These are phyloP conservation scores for Heritiera littoralis DNA, from an alignment of 345 rosid genomes.

Conservation along the genomic window DNA sequence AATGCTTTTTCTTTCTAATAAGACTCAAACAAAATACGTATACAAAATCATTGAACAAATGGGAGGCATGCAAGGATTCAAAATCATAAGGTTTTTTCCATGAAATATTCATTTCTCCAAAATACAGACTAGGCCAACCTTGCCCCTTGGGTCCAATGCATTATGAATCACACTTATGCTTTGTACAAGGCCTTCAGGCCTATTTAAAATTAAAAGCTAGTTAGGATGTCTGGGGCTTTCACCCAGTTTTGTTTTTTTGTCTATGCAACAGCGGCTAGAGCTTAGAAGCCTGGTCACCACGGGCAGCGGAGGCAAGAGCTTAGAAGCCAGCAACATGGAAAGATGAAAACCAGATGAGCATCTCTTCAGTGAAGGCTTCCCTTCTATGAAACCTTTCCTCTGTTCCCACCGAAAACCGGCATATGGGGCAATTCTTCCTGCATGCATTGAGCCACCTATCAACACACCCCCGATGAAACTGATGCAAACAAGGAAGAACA, in stretches of 20 bases:
- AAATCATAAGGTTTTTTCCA: not conserved
- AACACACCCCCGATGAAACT: conserved; percentile 65
- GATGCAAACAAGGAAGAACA: conserved; percentile 66
- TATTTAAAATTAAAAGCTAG: no score
- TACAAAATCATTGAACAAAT: not conserved
- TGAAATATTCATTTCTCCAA: not conserved
- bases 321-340: no score
- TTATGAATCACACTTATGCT: no score
- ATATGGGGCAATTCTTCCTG: conserved; percentile 68
- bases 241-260: no score
- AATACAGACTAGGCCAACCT: not conserved
- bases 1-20: no score
- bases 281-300: no score
- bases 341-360: no score
- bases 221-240: no score
- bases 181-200: no score
- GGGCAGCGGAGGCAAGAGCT: no score
- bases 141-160: not conserved
- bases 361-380: no score
- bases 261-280: no score
- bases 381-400: conserved; percentile 16
- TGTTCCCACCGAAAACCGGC: conserved; percentile 56
- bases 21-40: not conserved
- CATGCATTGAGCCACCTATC: conserved; percentile 63
- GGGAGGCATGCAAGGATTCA: not conserved